Evolutionary conservation across 2,329 filamentous ascomycete species (phyloP), one percentile per base, ranked within the genome.

Genomic region (Neurospora sp.): DNA sequence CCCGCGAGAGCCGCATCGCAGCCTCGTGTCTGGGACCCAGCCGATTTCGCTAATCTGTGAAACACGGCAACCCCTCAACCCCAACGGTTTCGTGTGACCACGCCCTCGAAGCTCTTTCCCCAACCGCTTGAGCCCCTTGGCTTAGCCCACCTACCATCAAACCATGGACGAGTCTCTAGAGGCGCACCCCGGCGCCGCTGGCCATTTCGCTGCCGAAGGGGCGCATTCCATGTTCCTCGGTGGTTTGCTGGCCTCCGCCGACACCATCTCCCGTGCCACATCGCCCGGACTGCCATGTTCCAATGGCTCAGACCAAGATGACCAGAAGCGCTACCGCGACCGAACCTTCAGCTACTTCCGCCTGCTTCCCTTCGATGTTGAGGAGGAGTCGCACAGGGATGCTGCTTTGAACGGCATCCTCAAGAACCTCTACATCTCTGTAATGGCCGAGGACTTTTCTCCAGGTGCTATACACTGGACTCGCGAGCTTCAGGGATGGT

Each of bases 401-500:
- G 86, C 85, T 68, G 93, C 94, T 72, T 84, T 99, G 66, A 86
- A 91, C 66, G 93, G 93, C 78, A 98, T 97, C 76, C 85, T 98
- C 75, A 96, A 94, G 79, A 92, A 97, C 77, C 90, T 99, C 38
- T 98, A 97, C 79, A 92, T 97, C 75, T 89, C 95, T 70, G 86
- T 99, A 73, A 91, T 93, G 78, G 91, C 96, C 3, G 93, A 97
- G 74, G 96, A 99, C 80, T 98, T 98, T 80, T 90, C 91, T 33
- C 93, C 95, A 0, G 96, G 96, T 40, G 96, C 95, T 38, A 85
- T 97, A 72, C 95, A 99, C 81, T 99, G 96, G 96, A 97, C 96
- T 17, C 90, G 95, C 75, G 96, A 99, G 86, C 90, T 99, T 67
- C 89, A 94, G 78, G 93, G 91, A 80, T 99, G 96, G 96, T 85